phyloP scores from a whole-genome alignment of 2,329 filamentous ascomycete genomes.

The Penicillium psychrosexuale region DNA sequence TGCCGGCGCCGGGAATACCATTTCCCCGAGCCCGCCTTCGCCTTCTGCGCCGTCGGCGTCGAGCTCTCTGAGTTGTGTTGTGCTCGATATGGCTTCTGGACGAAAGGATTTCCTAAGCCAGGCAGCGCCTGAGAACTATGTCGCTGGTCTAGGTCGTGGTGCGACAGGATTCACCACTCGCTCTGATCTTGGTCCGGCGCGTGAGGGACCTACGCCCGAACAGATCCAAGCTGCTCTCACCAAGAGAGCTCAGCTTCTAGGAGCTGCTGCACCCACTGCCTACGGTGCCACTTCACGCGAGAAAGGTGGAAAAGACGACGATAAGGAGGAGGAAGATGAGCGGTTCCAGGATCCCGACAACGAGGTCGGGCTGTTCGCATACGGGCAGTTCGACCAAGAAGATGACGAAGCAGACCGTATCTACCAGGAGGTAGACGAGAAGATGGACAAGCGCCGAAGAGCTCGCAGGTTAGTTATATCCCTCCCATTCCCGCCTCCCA shows the following conservation, averaged over 20 bases:
- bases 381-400: conserved; percentile 92
- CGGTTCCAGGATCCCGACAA: conserved; percentile 96
- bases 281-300: conserved; percentile 68
- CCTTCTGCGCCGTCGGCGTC: conserved; percentile 6
- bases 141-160: conserved; percentile 94
- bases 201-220: conserved; percentile 93
- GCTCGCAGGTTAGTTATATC: conserved; percentile 71
- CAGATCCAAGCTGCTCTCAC: conserved; percentile 97
- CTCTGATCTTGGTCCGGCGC: conserved; percentile 90
- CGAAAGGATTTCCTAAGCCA: conserved; percentile 86
- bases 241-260: conserved; percentile 82
- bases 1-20: conserved; percentile 21
- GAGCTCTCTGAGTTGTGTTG: conserved; percentile 1
- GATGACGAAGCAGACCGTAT: conserved; percentile 97
- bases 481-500: conserved; percentile 21
- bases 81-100: conserved; percentile 53
- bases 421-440: conserved; percentile 93
- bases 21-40: conserved; percentile 13
- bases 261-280: conserved; percentile 66
- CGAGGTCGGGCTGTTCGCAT: conserved; percentile 91
- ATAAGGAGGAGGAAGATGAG: conserved; percentile 71
- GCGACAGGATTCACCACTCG: conserved; percentile 97
- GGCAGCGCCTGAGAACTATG: conserved; percentile 80
- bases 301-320: conserved; percentile 58
- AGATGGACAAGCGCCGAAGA: conserved; percentile 87